These are phyloP conservation scores for Cladosporium sp. DNA, from an alignment of 2,329 filamentous ascomycete species.

Conservation along the genomic window DNA sequence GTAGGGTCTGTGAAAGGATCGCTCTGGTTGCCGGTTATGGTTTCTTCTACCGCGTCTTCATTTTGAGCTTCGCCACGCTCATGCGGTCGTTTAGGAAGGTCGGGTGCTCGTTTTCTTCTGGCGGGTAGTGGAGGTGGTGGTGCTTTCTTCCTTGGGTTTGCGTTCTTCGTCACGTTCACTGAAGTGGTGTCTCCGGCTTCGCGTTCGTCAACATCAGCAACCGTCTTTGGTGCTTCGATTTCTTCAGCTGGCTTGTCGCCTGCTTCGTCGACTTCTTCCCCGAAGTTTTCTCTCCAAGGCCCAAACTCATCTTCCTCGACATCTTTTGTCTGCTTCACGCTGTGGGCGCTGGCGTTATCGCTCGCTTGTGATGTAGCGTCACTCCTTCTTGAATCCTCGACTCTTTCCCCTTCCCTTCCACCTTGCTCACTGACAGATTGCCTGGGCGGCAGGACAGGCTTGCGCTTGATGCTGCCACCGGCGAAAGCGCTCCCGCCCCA, in stretches of 20 bases:
- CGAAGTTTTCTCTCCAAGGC: conserved; percentile 22
- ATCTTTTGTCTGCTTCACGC: neutral
- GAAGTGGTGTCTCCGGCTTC: neutral
- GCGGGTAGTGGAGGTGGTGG: conserved; percentile 11
- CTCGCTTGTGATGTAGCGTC: neutral
- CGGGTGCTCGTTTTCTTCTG: conserved; percentile 1
- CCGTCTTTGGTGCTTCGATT: too few relatives aligned
- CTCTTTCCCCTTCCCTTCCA: neutral
- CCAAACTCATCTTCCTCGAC: conserved; percentile 22
- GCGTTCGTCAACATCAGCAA: too few relatives aligned
- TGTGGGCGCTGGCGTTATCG: neutral
- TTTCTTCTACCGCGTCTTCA: too few relatives aligned
- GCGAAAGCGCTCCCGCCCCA: conserved; percentile 12
- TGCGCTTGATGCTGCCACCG: conserved; percentile 20
- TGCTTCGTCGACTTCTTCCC: neutral
- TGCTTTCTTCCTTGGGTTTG: neutral
- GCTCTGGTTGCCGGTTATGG: too few relatives aligned
- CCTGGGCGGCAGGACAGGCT: conserved; percentile 20
- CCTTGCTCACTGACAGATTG: neutral
- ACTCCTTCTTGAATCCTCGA: neutral
- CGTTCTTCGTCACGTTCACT: neutral
- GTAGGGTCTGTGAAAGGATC: neutral
- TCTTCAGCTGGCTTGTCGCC: neutral
- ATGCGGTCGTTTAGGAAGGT: neutral
- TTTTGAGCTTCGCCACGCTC: too few relatives aligned